These are phyloP conservation scores for Cryptococcus maquisensis DNA, from an alignment of 1,284 basidiomycete species.

Conservation along the genomic window DNA sequence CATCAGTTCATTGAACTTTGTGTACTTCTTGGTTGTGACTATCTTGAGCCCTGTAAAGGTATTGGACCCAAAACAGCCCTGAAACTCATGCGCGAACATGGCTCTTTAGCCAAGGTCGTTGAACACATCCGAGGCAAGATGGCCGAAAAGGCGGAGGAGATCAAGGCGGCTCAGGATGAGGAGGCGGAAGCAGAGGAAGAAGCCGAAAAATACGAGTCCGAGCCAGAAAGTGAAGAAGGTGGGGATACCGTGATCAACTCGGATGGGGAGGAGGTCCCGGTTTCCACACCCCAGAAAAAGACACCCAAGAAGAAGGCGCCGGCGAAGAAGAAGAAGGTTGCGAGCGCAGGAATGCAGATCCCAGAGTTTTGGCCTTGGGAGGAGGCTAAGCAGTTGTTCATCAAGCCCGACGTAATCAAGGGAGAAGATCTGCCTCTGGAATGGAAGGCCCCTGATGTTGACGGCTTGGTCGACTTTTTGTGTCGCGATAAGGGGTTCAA, in stretches of 20 bases:
- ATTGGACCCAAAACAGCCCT: constrained; percentile 72
- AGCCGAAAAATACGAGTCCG: constrained; percentile 21
- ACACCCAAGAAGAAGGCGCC: constrained; percentile 36
- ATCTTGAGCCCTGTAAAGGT: constrained; percentile 66
- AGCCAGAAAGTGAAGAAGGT: constrained; percentile 37
- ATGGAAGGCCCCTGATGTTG: constrained; percentile 90
- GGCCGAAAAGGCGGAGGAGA: constrained; percentile 50
- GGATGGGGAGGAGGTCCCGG: constrained; percentile 30
- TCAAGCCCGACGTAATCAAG: constrained; percentile 81
- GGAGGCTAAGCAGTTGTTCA: constrained; percentile 85
- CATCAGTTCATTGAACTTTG: constrained; percentile 91
- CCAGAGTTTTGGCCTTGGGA: constrained; percentile 97
- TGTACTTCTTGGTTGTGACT: constrained; percentile 95
- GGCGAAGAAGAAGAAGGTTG: constrained; percentile 49
- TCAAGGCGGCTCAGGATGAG: constrained; percentile 21
- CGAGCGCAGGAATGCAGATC: constrained; percentile 65
- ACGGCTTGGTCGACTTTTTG: constrained; percentile 90
- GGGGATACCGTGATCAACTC: constrained; percentile 21
- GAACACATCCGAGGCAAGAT: constrained; percentile 76
- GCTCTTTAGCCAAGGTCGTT: constrained; percentile 74
- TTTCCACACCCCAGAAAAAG: constrained; percentile 3
- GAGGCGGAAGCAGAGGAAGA: constrained; percentile 9
- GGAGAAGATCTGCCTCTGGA: constrained; percentile 89
- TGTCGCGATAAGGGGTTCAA: constrained; percentile 96
- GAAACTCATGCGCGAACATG: constrained; percentile 85